Percentiles rank a stretch among this genome's conserved stretches.
Evolutionary conservation across 2,329 filamentous ascomycete species (phyloP).

Genomic region (Berkeleyomyces basicola): DNA sequence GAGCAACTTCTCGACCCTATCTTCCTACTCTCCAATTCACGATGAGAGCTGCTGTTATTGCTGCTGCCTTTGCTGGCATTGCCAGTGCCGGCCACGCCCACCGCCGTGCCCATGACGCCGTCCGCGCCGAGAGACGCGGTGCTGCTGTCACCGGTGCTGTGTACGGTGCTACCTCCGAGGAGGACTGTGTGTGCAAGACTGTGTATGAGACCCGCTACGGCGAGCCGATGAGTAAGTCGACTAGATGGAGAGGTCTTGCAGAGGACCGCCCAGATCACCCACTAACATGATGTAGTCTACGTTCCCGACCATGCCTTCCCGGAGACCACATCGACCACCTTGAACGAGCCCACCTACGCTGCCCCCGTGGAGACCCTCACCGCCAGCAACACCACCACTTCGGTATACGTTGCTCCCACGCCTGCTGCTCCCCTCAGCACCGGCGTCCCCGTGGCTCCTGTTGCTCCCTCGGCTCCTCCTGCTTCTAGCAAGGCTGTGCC

Average conservation of each 20-base stretch:
- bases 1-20: slow-evolving; percentile 9
- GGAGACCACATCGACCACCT: slow-evolving; percentile 15
- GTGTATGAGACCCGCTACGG: slow-evolving; percentile 57
- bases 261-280: neutral
- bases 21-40: slow-evolving; percentile 21
- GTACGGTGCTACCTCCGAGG: slow-evolving; percentile 23
- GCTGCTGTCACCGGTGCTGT: slow-evolving; percentile 22
- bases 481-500: neutral
- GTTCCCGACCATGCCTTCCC: neutral
- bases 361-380: slow-evolving; percentile 18
- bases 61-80: slow-evolving; percentile 40
- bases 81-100: slow-evolving; percentile 29
- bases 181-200: slow-evolving; percentile 50
- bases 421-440: slow-evolving; percentile 7
- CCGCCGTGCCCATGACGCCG: slow-evolving; percentile 17
- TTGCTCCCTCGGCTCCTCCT: neutral
- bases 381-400: slow-evolving; percentile 15
- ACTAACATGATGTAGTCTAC: neutral
- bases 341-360: slow-evolving; percentile 18
- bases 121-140: slow-evolving; percentile 1
- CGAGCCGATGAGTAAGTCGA: slow-evolving; percentile 42
- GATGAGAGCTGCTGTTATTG: slow-evolving; percentile 63
- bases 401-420: slow-evolving; percentile 11
- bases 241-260: neutral
- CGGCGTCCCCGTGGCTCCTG: neutral